phyloP scores from a whole-genome alignment of 208 protist genomes.

The Trypanosoma scelopori region DNA sequence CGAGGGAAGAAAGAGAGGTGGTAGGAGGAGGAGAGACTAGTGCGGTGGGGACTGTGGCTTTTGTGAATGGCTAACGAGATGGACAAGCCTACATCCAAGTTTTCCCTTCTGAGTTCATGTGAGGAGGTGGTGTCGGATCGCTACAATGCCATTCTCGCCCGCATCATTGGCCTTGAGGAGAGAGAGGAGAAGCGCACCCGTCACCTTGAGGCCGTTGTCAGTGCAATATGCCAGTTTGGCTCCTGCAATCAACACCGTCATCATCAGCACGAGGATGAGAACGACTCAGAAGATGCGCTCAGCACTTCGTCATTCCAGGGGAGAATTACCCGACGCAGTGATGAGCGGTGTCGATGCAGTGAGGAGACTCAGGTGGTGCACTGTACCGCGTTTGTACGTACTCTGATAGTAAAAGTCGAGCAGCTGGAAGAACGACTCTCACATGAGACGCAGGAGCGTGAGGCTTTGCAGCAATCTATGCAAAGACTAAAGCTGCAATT shows the following conservation, averaged over 20 bases:
- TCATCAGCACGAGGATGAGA: too few species aligned
- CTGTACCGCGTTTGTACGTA: not conserved
- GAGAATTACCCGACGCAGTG: too few species aligned
- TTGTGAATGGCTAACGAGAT: not conserved
- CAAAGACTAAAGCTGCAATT: not conserved
- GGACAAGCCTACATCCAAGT: not conserved
- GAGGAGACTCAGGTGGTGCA: not conserved
- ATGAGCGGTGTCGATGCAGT: not conserved
- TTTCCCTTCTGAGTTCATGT: not conserved
- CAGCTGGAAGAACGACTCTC: not conserved
- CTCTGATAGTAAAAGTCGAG: not conserved
- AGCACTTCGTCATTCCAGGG: too few species aligned
- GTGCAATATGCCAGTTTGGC: not conserved
- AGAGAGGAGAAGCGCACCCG: not conserved
- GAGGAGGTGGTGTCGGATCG: not conserved
- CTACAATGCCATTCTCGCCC: conserved; percentile 1
- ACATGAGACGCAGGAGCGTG: not conserved
- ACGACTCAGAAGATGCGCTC: too few species aligned
- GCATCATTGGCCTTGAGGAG: conserved; percentile 8
- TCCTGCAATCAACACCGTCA: too few species aligned
- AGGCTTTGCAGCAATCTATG: not conserved
- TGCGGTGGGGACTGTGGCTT: not conserved
- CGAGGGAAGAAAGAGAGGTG: not conserved
- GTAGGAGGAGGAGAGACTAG: not conserved
- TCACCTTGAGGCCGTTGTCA: not conserved